These are phyloP conservation scores for Phytophthora niederhauseri DNA, from an alignment of 352 stramenopile genomes.

Conservation along the genomic window DNA sequence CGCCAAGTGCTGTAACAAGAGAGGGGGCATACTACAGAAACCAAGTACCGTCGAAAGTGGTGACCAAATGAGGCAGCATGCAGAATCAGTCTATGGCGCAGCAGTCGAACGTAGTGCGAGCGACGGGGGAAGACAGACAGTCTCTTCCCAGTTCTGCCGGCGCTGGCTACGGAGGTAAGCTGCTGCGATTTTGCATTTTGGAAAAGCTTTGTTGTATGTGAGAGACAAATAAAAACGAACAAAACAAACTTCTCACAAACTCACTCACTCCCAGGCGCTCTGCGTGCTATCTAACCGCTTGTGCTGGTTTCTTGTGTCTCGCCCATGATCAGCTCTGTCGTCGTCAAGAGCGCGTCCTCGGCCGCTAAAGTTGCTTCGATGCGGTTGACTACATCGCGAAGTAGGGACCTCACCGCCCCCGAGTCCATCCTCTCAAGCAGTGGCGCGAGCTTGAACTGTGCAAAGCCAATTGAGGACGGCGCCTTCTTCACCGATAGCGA, in stretches of 20 bases:
- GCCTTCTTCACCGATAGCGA: slow-evolving; percentile 10
- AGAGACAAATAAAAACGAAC: slow-evolving; percentile 36
- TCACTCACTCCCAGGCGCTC: background rate
- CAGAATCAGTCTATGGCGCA: slow-evolving; percentile 28
- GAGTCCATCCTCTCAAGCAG: slow-evolving; percentile 34
- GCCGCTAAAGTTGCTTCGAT: slow-evolving; percentile 9
- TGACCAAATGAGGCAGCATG: slow-evolving; percentile 25
- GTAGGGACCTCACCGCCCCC: slow-evolving; percentile 16
- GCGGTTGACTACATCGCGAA: slow-evolving; percentile 30
- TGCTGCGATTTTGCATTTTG: slow-evolving; percentile 36
- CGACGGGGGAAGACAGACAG: slow-evolving; percentile 7
- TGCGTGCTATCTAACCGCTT: slow-evolving; percentile 4
- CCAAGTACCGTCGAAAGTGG: slow-evolving; percentile 26
- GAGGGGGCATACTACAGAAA: slow-evolving; percentile 16
- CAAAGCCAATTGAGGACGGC: slow-evolving; percentile 24
- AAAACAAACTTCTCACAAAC: slow-evolving; percentile 28
- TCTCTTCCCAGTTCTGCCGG: slow-evolving; percentile 22
- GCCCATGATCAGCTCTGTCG: slow-evolving; percentile 23
- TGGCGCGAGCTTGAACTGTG: slow-evolving; percentile 45
- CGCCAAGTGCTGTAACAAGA: slow-evolving; percentile 26
- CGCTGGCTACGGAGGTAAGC: slow-evolving; percentile 24
- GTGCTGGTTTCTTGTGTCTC: slow-evolving; percentile 3
- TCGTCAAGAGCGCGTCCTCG: slow-evolving; percentile 1
- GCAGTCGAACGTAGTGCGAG: slow-evolving; percentile 23
- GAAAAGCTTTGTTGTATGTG: slow-evolving; percentile 30